Evolutionary conservation across 176 grass and related monocot genomes (phyloP).

Genomic region (Cymbopogon citratus): DNA sequence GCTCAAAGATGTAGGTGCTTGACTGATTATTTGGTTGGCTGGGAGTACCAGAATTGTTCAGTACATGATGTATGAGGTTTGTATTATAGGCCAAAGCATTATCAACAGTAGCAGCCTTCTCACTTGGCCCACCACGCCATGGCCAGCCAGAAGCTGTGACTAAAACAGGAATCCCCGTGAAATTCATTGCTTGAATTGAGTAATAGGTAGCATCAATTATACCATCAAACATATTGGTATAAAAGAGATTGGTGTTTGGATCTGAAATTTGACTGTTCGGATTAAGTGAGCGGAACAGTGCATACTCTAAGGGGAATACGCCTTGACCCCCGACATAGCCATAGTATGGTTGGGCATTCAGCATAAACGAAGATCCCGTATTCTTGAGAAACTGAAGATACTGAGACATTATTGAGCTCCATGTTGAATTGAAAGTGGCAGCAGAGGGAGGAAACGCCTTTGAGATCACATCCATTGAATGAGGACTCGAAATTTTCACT

Average conservation of each 20-base stretch:
- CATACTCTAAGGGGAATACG: constrained; percentile 88
- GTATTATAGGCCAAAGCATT: constrained; percentile 93
- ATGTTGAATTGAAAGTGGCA: constrained; percentile 89
- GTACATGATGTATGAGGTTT: constrained; percentile 81
- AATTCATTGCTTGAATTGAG: constrained; percentile 92
- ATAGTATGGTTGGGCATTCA: constrained; percentile 96
- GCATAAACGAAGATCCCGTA: constrained; percentile 78
- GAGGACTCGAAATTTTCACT: constrained; percentile 80
- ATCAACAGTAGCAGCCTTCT: constrained; percentile 82
- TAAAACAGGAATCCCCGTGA: constrained; percentile 69
- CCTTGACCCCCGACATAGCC: constrained; percentile 75
- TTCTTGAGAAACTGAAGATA: constrained; percentile 85
- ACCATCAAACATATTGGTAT: constrained; percentile 94
- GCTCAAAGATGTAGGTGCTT: constrained; percentile 75
- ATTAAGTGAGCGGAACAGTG: constrained; percentile 65
- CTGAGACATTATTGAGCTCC: constrained; percentile 69
- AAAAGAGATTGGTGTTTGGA: constrained; percentile 82
- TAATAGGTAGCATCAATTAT: constrained; percentile 89
- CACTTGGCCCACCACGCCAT: constrained; percentile 65
- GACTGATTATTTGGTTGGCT: constrained; percentile 66
- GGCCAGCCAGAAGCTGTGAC: constrained; percentile 96
- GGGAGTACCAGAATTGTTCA: constrained; percentile 90
- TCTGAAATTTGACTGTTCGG: constrained; percentile 81
- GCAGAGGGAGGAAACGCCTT: constrained; percentile 90
- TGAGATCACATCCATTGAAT: constrained; percentile 66